Percentiles rank a stretch among this genome's conserved stretches.
Conservation (phyloP, 2,329 filamentous ascomycete genomes). For the Didymella glomerata region DNA sequence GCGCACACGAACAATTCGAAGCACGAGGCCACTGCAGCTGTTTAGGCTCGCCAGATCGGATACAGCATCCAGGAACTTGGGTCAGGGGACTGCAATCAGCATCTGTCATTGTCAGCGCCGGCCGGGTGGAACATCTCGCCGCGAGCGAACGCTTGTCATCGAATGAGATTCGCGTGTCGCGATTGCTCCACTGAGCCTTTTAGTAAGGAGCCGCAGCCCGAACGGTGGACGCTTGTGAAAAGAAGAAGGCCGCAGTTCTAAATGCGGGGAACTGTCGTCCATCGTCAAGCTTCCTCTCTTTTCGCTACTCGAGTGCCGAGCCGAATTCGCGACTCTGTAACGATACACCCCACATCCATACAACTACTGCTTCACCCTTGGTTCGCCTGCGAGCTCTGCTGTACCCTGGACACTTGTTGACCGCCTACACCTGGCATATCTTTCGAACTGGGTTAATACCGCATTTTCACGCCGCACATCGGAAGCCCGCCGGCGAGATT, state of each 20-base stretch:
- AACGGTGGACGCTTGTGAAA: slow-evolving; percentile 39
- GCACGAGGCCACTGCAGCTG: slow-evolving; percentile 8
- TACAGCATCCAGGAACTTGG: slow-evolving; percentile 18
- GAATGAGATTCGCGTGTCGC: slow-evolving; percentile 38
- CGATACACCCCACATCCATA: slow-evolving; percentile 34
- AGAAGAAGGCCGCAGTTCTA: slow-evolving; percentile 42
- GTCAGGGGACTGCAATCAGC: slow-evolving; percentile 10
- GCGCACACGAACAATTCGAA: slow-evolving; percentile 39
- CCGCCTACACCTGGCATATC: slow-evolving; percentile 24
- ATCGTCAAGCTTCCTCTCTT: slow-evolving; percentile 40
- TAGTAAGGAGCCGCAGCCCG: slow-evolving; percentile 38
- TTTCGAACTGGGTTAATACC: slow-evolving; percentile 16
- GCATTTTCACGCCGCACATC: slow-evolving; percentile 35
- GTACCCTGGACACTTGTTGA: slow-evolving; percentile 26
- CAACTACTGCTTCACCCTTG: slow-evolving; percentile 32
- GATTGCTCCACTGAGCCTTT: slow-evolving; percentile 39
- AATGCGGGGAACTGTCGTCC: slow-evolving; percentile 50
- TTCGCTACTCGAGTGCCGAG: slow-evolving; percentile 49
- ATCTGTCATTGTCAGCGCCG: slow-evolving; percentile 22
- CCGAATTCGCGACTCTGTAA: slow-evolving; percentile 43
- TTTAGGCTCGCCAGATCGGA: slow-evolving; percentile 16
- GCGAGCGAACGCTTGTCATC: slow-evolving; percentile 33
- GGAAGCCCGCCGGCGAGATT: slow-evolving; percentile 43
- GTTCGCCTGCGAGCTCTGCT: slow-evolving; percentile 18
- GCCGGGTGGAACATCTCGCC: slow-evolving; percentile 38